Conservation (phyloP, 2,329 filamentous ascomycete genomes). For the Sarocladiaceae sp. region DNA sequence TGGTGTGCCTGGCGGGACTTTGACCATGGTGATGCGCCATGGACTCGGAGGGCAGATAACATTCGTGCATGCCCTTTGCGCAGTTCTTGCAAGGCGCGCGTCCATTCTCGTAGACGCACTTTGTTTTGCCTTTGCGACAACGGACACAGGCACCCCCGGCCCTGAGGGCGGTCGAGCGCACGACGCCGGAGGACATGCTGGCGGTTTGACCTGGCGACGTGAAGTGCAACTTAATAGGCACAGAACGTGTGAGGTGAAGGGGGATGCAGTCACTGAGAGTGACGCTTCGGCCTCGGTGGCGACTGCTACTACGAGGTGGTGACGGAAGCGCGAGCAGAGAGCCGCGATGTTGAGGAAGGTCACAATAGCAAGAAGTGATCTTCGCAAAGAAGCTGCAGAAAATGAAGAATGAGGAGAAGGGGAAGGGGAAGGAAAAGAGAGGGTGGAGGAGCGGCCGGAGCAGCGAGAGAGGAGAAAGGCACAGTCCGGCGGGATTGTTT, state of each 20-base stretch:
- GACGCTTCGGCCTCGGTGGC: no score
- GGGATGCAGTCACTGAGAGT: constrained; percentile 15
- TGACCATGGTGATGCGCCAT: constrained; percentile 54
- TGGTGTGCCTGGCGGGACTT: constrained; percentile 43
- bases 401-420: no score
- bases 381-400: no score
- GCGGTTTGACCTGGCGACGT: not conserved
- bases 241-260: constrained; percentile 12
- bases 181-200: constrained; percentile 30
- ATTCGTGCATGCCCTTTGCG: constrained; percentile 58
- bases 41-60: constrained; percentile 55
- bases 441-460: no score
- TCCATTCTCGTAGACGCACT: constrained; percentile 57
- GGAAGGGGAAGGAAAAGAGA: no score
- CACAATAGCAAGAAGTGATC: no score
- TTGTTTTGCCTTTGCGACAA: constrained; percentile 59
- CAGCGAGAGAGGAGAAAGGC: constrained; percentile 4
- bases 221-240: no score
- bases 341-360: no score
- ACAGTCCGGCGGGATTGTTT: not conserved
- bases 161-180: constrained; percentile 53
- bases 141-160: constrained; percentile 56
- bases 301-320: no score
- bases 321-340: no score
- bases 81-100: constrained; percentile 59